Base-by-base conservation (phyloP, 192 early-diverging fungal species). In the Entomortierella chlamydospora region DNA sequence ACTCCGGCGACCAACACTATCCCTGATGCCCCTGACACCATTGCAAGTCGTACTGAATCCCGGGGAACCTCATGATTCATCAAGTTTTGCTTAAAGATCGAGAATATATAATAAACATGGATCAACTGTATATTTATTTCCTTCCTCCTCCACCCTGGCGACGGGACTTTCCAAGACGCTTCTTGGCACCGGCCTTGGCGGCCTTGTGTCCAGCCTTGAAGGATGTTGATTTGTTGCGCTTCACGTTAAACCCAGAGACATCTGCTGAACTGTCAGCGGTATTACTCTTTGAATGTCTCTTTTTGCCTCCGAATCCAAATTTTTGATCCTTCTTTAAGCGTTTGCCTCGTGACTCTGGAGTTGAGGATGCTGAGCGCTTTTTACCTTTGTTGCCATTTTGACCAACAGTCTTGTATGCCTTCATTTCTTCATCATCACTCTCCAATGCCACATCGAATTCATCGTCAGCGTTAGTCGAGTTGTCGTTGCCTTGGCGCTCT, bases 251-350 rank as follows among this genome's bases (percentile, higher is more conserved):
- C 39, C 87, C 89, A 37, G 55, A 82, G 47, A 98, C 79, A 79
- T 95, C 95, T 31, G 84, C 89, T n/a, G 89, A 83, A 62, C 87
- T 90, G 15, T 94, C 93, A 2, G 88, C 83, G 7, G 94, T 94
- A 73, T 97, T 98, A 50, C 83, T 85, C 43, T 51, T 63, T 42
- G 83, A 61, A 55, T 85, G 72, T 34, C 93, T 84, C 86, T 95
- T 94, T 78, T 91, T 91, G 51, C 96, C 96, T 49, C 96, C 96
- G 87, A 94, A 96, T 2, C 96, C 96, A 81, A 91, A 98, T 85
- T 94, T 96, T 41, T 89, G 81, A 77, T 97, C 92, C 84, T 96
- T 95, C 51, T 77, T 77, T 31, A 26, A 23, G 30, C 67, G 61
- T 28, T 77, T 67, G 59, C 61, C 55, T 25, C 72, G 28, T 50